These are phyloP conservation scores for Trichoderma reesei DNA, from an alignment of 495 filamentous ascomycete species.

Conservation along the genomic window DNA sequence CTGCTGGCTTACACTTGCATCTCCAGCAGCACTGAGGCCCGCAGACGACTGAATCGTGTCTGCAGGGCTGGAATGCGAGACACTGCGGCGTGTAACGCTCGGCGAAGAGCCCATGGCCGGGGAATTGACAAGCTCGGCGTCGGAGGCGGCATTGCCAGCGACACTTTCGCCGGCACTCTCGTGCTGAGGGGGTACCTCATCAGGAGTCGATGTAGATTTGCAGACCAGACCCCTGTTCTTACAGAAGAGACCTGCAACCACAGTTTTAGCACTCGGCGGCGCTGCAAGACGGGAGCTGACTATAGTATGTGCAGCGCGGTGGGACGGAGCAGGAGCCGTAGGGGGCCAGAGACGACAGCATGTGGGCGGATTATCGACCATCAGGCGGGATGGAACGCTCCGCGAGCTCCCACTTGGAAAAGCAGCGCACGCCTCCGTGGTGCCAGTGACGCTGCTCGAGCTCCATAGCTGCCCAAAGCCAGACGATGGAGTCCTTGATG, in stretches of 20 bases:
- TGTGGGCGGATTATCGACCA: background rate
- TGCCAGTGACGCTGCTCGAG: background rate
- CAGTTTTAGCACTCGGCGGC: background rate
- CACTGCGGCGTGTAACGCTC: background rate
- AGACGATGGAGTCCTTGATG: background rate
- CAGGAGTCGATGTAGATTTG: background rate
- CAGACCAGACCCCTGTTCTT: background rate
- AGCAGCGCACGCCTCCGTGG: background rate
- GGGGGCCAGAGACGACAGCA: background rate
- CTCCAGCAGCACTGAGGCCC: background rate
- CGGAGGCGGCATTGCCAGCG: background rate
- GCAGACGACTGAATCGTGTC: conserved; percentile 1
- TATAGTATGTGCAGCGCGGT: background rate
- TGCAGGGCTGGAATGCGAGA: conserved; percentile 3
- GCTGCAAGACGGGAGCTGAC: background rate
- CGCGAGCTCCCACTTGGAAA: background rate
- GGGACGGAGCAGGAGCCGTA: background rate
- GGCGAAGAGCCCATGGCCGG: background rate
- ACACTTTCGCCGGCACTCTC: background rate
- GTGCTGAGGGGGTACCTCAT: background rate
- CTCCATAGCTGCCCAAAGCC: background rate
- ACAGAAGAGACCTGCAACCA: conserved; percentile 1
- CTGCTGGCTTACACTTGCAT: background rate
- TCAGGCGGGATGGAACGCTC: background rate
- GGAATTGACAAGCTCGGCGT: background rate